Evolutionary conservation across 1,284 basidiomycete species (phyloP), one percentile per base, ranked within the genome.

Genomic region (Farysia itapuensis): DNA sequence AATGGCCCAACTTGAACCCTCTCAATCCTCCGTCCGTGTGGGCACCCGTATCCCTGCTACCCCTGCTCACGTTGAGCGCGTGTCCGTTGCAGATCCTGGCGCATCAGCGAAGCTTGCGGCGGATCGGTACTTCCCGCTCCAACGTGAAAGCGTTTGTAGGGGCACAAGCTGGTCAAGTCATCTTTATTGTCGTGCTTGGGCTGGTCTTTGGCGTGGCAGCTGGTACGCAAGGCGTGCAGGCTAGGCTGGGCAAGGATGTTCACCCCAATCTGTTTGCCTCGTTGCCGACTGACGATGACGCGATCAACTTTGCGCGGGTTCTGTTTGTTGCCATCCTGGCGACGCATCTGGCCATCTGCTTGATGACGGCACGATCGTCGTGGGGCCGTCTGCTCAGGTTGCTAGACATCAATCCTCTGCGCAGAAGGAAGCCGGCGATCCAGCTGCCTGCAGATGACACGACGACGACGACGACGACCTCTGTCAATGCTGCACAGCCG

Each of bases 21-120:
- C 15, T 63, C 2, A 21, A 63, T 25, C 57, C 66, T 4, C 64
- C 64, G 7, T 67, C 67, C 21, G 52, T 70, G 12, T 74, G 73
- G 73, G 71, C 68, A 2, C 70, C 72, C 23, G 66, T 64, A 30
- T 72, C 71, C n/a, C 53, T 75, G 29, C 47, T 75, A 30, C 73
- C 73, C 0, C 43, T 75, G 18, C 40, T 75, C 19, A 66, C 68
- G 26, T 56, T 75, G 5, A 71, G 67, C 20, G 59, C 67, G 4
- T 67, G 64, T n/a, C 72, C 73, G 11, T 47, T 69, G 18, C 73
- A 75, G 32, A 71, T 75, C 21, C 45, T 75, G n/a, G 64, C 65
- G 1, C 73, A 75, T 42, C 68, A 68, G 33, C 61, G 73, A 7
- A 69, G 64, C 35, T 39, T 75, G 28, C 56, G 64, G 18, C 46